Percentiles rank a stretch among this genome's conserved stretches.
Evolutionary conservation across 1,284 basidiomycete genomes (phyloP).

Genomic region (Sphaerobolus stellatus): DNA sequence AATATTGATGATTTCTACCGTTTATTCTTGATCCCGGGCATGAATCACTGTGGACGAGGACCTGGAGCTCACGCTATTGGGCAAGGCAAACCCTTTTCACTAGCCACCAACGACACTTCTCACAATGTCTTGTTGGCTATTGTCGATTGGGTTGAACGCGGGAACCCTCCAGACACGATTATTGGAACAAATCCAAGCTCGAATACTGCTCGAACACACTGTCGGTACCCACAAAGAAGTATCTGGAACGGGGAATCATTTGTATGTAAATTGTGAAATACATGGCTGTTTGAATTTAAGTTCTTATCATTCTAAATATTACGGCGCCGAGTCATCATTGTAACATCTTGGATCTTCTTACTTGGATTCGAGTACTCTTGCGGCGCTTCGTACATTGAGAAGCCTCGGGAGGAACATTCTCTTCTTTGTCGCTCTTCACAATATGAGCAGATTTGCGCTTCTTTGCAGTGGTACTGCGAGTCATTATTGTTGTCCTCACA

Average conservation of each 20-base stretch:
- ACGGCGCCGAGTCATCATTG: no score
- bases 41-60: conserved; percentile 36
- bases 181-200: conserved; percentile 21
- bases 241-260: conserved; percentile 15
- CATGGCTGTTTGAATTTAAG: no score
- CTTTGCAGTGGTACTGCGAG: no score
- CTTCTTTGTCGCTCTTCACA: no score
- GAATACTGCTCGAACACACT: conserved; percentile 16
- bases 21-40: conserved; percentile 42
- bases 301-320: no score
- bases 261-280: no score
- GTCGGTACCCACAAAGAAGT: conserved; percentile 22
- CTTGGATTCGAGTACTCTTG: no score
- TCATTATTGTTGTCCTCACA: no score
- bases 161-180: conserved; percentile 32
- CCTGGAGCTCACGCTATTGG: conserved; percentile 15
- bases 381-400: no score
- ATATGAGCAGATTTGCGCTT: no score
- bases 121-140: conserved; percentile 40
- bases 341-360: no score
- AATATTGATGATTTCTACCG: conserved; percentile 37
- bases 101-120: conserved; percentile 24
- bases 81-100: conserved; percentile 27
- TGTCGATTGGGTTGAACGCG: conserved; percentile 42
- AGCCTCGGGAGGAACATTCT: no score